phyloP scores from a whole-genome alignment of 371 early-diverging fungal genomes.

The Zopfochytrium polystomum region DNA sequence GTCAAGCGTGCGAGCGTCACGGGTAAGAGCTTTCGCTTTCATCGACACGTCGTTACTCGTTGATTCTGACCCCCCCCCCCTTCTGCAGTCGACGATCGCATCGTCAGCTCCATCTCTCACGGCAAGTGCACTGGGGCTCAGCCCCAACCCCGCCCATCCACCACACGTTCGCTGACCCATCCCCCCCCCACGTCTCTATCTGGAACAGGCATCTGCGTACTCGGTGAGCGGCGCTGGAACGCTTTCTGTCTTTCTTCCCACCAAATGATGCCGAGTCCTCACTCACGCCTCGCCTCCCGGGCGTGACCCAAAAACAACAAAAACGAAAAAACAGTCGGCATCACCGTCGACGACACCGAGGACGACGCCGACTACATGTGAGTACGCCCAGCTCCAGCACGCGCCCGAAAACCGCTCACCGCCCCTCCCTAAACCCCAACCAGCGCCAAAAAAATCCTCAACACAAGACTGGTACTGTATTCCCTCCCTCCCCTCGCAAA shows the following conservation, averaged over 20 bases:
- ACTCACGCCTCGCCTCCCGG: not conserved
- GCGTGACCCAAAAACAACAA: not conserved
- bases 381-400: no score
- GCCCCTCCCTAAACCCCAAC: no score
- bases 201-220: no score
- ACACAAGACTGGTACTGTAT: not conserved
- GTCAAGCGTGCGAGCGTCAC: conserved; percentile 23
- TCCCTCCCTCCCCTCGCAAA: not conserved
- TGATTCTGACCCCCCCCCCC: not conserved
- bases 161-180: no score
- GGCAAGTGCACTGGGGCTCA: conserved; percentile 25
- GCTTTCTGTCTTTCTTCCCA: not conserved
- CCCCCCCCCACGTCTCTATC: no score
- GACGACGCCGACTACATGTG: conserved; percentile 23
- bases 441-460: not conserved
- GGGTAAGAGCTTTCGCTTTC: conserved; percentile 9
- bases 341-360: conserved; percentile 15
- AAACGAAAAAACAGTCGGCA: conserved; percentile 11
- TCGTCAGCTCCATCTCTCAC: conserved; percentile 21
- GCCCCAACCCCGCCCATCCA: no score
- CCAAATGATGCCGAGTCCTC: not conserved
- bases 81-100: conserved; percentile 20
- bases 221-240: not conserved
- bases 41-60: not conserved
- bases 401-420: no score